Evolutionary conservation across 2,329 filamentous ascomycete genomes (phyloP).

Genomic region (Onygenales sp.): DNA sequence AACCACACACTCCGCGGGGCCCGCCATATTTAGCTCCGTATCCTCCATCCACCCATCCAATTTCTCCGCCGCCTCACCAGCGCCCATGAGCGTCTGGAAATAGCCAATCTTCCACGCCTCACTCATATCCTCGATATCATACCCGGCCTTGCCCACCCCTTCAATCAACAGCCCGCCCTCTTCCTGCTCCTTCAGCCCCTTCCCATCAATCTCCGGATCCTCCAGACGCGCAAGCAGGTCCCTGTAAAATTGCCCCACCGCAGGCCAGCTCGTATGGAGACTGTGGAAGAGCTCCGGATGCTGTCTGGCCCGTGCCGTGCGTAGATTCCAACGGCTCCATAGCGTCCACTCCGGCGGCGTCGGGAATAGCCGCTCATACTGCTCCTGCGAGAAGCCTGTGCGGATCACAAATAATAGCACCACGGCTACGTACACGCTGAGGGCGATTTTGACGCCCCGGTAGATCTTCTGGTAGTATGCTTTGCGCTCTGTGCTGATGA

Average conservation of each 20-base stretch:
- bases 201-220: slow-evolving; percentile 57
- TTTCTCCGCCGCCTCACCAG: slow-evolving; percentile 67
- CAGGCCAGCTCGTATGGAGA: slow-evolving; percentile 57
- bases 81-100: slow-evolving; percentile 69
- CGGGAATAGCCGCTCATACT: slow-evolving; percentile 64
- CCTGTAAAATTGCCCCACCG: slow-evolving; percentile 51
- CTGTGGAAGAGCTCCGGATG: slow-evolving; percentile 46
- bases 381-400: slow-evolving; percentile 62
- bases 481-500: slow-evolving; percentile 55
- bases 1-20: slow-evolving; percentile 62
- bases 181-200: slow-evolving; percentile 49
- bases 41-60: slow-evolving; percentile 72
- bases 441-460: slow-evolving; percentile 58
- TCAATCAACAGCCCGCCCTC: slow-evolving; percentile 47
- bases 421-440: slow-evolving; percentile 61
- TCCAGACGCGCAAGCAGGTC: slow-evolving; percentile 59
- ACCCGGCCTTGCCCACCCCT: slow-evolving; percentile 47
- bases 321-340: slow-evolving; percentile 57
- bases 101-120: slow-evolving; percentile 83
- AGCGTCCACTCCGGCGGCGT: slow-evolving; percentile 76
- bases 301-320: slow-evolving; percentile 53
- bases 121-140: slow-evolving; percentile 64
- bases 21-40: slow-evolving; percentile 54
- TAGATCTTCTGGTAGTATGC: slow-evolving; percentile 47
- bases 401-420: slow-evolving; percentile 51